Base-by-base conservation (phyloP, 164 flowering plant species). In the Piper longum region DNA sequence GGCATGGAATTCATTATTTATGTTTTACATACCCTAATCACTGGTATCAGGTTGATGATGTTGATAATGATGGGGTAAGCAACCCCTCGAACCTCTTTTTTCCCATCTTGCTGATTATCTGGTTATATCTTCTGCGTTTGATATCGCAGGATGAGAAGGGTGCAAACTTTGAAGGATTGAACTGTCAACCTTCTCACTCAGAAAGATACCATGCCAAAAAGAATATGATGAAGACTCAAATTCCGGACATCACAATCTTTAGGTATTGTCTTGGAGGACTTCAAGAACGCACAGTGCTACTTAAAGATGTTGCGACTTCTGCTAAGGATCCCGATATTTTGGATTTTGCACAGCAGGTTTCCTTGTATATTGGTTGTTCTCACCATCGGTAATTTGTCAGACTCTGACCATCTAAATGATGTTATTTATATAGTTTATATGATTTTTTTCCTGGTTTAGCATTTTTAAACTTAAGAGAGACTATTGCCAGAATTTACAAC, bases 361-460 rank as follows among this genome's bases (percentile, higher is more conserved):
- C 96, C 36, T 62, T 81, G 2, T 88, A 81, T 73, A 78, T 93
- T 4, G 97, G 96, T 67, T 95, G 99, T 73, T 79, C 78, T 54
- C 97, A 91, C 71, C 95, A 93, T 67, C 56, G 91, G 98, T 93
- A 80, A 65, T 61, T 9, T 48, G 11, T 48, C 11, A 9, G 36
- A 48, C 52, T 48, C 14, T 44, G 4, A 4, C 41, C 16, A 36
- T 26, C 36, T 26, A 26, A 26, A 26, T 26, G 36, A 26, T 26
- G 36, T 26, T 26, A 26, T 26, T 26, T 26, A 26, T 26, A 26
- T 26, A 26, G 36, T 26, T 26, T 26, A 26, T 26, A 26, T 26
- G 36, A 26, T 26, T 26, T 26, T 26, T 26, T 26, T 26, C 36
- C 36, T 26, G 36, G 36, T 26, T 26, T 26, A 26, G 36, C 36